These are phyloP conservation scores for Trametes pubescens DNA, from an alignment of 1,284 basidiomycete species.

Conservation along the genomic window DNA sequence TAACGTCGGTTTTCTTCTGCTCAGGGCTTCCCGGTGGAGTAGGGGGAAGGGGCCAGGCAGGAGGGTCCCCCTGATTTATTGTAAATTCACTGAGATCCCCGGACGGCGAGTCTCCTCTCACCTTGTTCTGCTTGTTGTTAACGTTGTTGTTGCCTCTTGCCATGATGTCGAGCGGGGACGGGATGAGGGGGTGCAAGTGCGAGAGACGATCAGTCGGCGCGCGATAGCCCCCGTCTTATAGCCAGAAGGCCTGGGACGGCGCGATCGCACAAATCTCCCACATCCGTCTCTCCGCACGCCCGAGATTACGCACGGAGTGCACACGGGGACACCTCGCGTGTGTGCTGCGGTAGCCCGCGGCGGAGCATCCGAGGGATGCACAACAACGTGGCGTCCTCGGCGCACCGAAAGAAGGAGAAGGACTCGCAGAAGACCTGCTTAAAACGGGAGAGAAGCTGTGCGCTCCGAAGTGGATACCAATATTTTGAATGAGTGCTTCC, in stretches of 20 bases:
- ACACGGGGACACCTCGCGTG: constrained; percentile 13
- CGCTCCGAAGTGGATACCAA: no score
- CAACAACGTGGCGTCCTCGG: constrained; percentile 15
- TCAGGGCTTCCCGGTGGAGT: not conserved
- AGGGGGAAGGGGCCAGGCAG: not conserved
- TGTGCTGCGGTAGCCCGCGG: constrained; percentile 20
- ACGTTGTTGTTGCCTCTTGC: constrained; percentile 37
- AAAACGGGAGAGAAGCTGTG: not conserved
- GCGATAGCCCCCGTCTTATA: constrained; percentile 6
- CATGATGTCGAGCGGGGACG: constrained; percentile 50
- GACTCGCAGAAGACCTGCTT: constrained; percentile 4
- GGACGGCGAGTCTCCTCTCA: no score
- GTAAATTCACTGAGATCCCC: no score
- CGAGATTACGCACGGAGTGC: not conserved
- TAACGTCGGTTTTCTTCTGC: not conserved
- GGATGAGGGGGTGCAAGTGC: not conserved
- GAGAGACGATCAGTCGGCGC: not conserved
- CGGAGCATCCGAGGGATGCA: constrained; percentile 9
- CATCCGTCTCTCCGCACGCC: not conserved
- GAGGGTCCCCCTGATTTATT: no score
- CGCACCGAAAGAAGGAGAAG: constrained; percentile 6
- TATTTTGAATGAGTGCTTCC: no score
- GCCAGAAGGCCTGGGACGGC: not conserved
- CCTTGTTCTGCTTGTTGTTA: not conserved
- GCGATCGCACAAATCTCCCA: constrained; percentile 7